Conservation (phyloP, 2,329 filamentous ascomycete species). For the Fusarium sp. region DNA sequence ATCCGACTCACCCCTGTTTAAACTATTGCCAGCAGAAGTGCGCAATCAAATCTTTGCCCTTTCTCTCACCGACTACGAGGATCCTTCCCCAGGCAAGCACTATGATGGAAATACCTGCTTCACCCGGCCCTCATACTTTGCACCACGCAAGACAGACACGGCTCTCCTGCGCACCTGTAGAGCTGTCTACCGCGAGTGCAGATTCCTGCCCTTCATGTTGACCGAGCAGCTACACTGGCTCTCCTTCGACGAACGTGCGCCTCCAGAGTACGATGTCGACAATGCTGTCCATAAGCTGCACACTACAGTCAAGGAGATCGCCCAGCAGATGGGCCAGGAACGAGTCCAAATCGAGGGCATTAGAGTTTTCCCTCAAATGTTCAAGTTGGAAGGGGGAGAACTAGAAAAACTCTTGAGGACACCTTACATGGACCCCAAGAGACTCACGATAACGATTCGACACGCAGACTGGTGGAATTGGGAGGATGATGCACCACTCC, state of each 20-base stretch:
- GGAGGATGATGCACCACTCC: conserved; percentile 41
- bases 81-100: conserved; percentile 35
- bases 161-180: conserved; percentile 56
- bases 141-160: conserved; percentile 49
- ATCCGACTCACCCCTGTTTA: conserved; percentile 46
- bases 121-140: conserved; percentile 53
- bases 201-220: conserved; percentile 54
- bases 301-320: conserved; percentile 25
- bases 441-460: conserved; percentile 57
- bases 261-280: conserved; percentile 32
- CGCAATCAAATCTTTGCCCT: conserved; percentile 58
- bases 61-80: conserved; percentile 52
- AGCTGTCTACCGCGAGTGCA: conserved; percentile 53
- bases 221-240: conserved; percentile 54
- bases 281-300: not conserved
- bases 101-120: conserved; percentile 50
- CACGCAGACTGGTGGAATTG: conserved; percentile 53
- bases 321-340: conserved; percentile 30
- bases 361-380: conserved; percentile 57
- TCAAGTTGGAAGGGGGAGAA: conserved; percentile 45
- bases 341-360: conserved; percentile 46
- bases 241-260: conserved; percentile 44
- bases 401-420: conserved; percentile 43
- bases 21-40: conserved; percentile 58
- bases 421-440: conserved; percentile 46